Conservation (phyloP, 441 rosid genomes). For the Bocquillonia castaneifolia region DNA sequence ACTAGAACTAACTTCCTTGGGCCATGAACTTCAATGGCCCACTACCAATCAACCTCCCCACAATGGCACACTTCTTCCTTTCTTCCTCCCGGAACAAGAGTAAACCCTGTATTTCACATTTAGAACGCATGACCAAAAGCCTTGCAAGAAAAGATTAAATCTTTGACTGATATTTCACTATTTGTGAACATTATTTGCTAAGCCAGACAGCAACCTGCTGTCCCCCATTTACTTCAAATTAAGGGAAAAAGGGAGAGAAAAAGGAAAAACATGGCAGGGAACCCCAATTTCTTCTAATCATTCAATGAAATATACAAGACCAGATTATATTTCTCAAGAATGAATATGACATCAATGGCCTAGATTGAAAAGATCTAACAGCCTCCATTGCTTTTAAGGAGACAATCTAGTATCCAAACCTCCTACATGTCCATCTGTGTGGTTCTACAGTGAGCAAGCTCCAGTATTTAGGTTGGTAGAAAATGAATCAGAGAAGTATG, state of each 20-base stretch:
- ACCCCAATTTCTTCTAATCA: slow-evolving; percentile 31
- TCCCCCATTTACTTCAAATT: slow-evolving; percentile 28
- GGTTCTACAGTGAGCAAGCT: slow-evolving; percentile 29
- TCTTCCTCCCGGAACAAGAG: background rate
- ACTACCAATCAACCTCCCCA: background rate
- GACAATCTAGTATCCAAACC: slow-evolving; percentile 26
- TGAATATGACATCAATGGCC: slow-evolving; percentile 34
- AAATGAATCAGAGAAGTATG: slow-evolving; percentile 27
- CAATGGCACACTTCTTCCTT: background rate
- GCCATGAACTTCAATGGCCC: background rate
- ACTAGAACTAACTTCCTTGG: slow-evolving; percentile 7
- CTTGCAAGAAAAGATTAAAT: slow-evolving; percentile 11
- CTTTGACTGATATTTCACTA: slow-evolving; percentile 18
- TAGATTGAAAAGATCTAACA: slow-evolving; percentile 28
- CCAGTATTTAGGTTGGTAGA: slow-evolving; percentile 27
- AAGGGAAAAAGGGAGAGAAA: background rate
- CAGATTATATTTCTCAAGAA: slow-evolving; percentile 33
- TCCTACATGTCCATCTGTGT: slow-evolving; percentile 29
- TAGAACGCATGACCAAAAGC: slow-evolving; percentile 11
- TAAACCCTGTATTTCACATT: slow-evolving; percentile 5
- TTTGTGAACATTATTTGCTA: slow-evolving; percentile 19
- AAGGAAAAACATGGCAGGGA: slow-evolving; percentile 20
- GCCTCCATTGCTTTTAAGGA: slow-evolving; percentile 31
- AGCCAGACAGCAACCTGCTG: slow-evolving; percentile 21
- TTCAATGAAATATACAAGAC: slow-evolving; percentile 31